Evolutionary conservation across 2,329 filamentous ascomycete species (phyloP).

Genomic region (Cladobotryum protrusum): DNA sequence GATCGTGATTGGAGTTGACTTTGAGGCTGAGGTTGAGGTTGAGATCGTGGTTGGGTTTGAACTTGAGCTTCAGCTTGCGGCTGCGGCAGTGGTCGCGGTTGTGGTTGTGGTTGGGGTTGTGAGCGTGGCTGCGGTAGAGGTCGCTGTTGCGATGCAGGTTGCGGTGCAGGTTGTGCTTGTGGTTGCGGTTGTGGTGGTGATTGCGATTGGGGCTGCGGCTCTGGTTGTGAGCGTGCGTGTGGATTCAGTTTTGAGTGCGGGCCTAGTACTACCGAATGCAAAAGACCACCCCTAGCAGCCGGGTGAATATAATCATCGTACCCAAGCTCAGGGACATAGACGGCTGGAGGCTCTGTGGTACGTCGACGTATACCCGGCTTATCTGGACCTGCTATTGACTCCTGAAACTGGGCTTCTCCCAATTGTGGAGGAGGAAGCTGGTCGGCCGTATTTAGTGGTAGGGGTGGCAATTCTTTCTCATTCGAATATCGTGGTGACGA

Average conservation of each 20-base stretch:
- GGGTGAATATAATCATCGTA: conserved; percentile 23
- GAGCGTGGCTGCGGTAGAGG: not conserved
- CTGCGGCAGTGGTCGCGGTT: not conserved
- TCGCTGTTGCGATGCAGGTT: not conserved
- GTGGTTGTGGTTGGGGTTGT: not conserved
- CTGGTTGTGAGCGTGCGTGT: conserved; percentile 2
- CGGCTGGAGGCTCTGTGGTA: conserved; percentile 22
- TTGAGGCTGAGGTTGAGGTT: too few relatives aligned
- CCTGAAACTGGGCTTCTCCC: not conserved
- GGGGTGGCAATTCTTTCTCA: conserved; percentile 29
- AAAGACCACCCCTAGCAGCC: conserved; percentile 15
- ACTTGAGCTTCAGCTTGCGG: not conserved
- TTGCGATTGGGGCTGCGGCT: conserved; percentile 10
- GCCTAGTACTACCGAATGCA: not conserved
- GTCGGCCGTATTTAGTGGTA: conserved; percentile 13
- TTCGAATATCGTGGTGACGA: conserved; percentile 16
- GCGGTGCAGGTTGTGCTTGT: not conserved
- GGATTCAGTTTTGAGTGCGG: not conserved
- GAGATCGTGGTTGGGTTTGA: not conserved
- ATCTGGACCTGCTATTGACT: not conserved
- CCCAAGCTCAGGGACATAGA: conserved; percentile 20
- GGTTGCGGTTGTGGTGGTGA: not conserved
- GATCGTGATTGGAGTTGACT: not conserved
- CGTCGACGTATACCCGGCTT: conserved; percentile 21
- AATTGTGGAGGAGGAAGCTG: not conserved